Conservation (phyloP, 2,329 filamentous ascomycete genomes). For the Alternaria atra region DNA sequence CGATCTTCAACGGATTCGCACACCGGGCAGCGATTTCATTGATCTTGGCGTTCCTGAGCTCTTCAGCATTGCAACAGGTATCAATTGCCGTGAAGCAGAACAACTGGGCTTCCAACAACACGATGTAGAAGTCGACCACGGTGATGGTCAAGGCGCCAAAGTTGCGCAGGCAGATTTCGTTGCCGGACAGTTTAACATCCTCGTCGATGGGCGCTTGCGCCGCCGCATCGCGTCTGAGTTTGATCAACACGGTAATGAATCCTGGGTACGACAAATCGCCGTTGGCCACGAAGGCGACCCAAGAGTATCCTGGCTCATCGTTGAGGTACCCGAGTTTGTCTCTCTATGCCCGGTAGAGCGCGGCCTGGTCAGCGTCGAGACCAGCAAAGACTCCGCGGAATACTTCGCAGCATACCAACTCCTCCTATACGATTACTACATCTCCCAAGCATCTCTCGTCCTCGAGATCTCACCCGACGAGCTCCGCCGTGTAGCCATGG, state of each 20-base stretch:
- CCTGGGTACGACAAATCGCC: slow-evolving; percentile 13
- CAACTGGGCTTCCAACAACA: slow-evolving; percentile 26
- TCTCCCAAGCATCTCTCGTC: slow-evolving; percentile 24
- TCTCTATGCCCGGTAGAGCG: slow-evolving; percentile 6
- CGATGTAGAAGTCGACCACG: slow-evolving; percentile 26
- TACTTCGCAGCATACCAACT: slow-evolving; percentile 28
- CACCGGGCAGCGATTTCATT: slow-evolving; percentile 21
- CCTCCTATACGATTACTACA: slow-evolving; percentile 29
- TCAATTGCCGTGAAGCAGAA: slow-evolving; percentile 25
- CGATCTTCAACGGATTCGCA: slow-evolving; percentile 22
- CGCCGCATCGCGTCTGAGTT: slow-evolving; percentile 17
- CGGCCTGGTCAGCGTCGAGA: slow-evolving; percentile 7
- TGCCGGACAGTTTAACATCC: slow-evolving; percentile 16
- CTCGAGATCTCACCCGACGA: slow-evolving; percentile 23
- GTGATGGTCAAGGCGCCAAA: slow-evolving; percentile 24
- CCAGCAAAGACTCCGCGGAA: slow-evolving; percentile 19
- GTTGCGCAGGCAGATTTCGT: slow-evolving; percentile 17
- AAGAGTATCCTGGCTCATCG: slow-evolving; percentile 11
- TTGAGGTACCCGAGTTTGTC: slow-evolving; percentile 11
- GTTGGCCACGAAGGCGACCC: slow-evolving; percentile 16
- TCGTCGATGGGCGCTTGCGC: slow-evolving; percentile 12
- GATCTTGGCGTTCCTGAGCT: slow-evolving; percentile 14
- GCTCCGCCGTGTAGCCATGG: slow-evolving; percentile 23
- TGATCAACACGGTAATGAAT: slow-evolving; percentile 12
- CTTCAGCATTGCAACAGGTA: slow-evolving; percentile 15